Percentiles rank a stretch among this genome's conserved stretches.
These are phyloP conservation scores for Flaveria sonorensis DNA, from an alignment of 129 eudicot genomes.

Conservation along the genomic window DNA sequence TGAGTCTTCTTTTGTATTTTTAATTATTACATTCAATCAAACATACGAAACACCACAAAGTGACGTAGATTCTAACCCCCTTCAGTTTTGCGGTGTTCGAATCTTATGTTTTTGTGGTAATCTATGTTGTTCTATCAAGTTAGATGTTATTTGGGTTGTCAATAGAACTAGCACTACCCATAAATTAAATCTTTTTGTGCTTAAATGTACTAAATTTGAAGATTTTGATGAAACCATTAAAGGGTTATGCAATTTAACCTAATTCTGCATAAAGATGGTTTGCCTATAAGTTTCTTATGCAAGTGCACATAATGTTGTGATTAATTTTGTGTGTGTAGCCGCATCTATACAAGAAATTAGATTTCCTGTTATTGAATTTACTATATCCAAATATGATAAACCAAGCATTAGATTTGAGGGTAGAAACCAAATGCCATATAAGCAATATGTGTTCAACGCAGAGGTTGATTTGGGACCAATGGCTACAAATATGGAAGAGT, in stretches of 20 bases:
- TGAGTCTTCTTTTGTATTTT: neutral
- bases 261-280: too few relatives aligned
- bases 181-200: neutral
- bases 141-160: neutral
- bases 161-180: neutral
- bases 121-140: neutral
- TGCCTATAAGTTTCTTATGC: too few relatives aligned
- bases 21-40: neutral
- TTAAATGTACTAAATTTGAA: too few relatives aligned
- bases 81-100: neutral
- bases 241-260: too few relatives aligned
- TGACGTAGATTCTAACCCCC: too few relatives aligned
- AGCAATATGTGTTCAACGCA: neutral
- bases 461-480: conserved; percentile 5
- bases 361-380: neutral
- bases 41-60: neutral
- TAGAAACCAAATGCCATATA: neutral
- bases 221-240: too few relatives aligned
- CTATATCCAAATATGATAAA: too few relatives aligned
- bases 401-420: too few relatives aligned
- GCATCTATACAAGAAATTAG: too few relatives aligned
- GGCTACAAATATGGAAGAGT: neutral
- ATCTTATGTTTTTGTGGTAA: neutral
- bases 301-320: too few relatives aligned
- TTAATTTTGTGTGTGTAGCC: too few relatives aligned